Base-by-base conservation (phyloP, 768 basidiomycete genomes). In the Fibroporia radiculosa region DNA sequence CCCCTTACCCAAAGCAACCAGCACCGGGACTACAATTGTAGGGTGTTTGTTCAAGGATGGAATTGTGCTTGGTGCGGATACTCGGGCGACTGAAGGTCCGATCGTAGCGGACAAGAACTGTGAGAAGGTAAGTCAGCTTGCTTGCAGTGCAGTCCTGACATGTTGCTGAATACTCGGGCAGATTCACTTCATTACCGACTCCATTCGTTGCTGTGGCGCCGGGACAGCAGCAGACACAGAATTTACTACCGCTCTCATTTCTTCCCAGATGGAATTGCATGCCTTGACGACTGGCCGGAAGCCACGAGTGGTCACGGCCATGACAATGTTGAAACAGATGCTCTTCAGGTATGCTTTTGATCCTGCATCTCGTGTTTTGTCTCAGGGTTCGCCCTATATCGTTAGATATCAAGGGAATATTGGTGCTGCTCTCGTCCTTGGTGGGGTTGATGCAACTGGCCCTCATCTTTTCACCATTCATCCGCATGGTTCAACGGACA, bases 21-120 rank as follows among this genome's bases (percentile, higher is more conserved):
- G 88, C 66, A 92, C 89, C 0, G 93, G 93, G 55, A 99, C 95
- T 3, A 99, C 95, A 39, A 98, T 99, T 70, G 96, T 99, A 14
- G 96, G 96, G 22, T 91, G 91, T 58, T 66, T 96, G 44, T 97
- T 86, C 66, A 83, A 82, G 54, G 89, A 90, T 59, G 96, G 96
- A 4, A 82, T 99, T 54, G 78, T 95, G 14, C 77, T 99, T 4
- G 96, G 95, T 36, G 96, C 96, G 12, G 96, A 98, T 65, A 99
- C 96, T 1, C 75, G 95, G 56, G 93, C 96, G 3, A 98, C 96
- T 0, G 89, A 83, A 49, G 96, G 95, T 1, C 77, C 78, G 19
- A 97, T 98, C 52, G 90, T 99, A 22, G 91, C 91, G 0, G 95
- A 98, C 71, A 98, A 99, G 78, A 99, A 99, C 68, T 99, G 96